phyloP scores from a whole-genome alignment of 1,139 yeast genomes.

The Yamadazyma taylorii region DNA sequence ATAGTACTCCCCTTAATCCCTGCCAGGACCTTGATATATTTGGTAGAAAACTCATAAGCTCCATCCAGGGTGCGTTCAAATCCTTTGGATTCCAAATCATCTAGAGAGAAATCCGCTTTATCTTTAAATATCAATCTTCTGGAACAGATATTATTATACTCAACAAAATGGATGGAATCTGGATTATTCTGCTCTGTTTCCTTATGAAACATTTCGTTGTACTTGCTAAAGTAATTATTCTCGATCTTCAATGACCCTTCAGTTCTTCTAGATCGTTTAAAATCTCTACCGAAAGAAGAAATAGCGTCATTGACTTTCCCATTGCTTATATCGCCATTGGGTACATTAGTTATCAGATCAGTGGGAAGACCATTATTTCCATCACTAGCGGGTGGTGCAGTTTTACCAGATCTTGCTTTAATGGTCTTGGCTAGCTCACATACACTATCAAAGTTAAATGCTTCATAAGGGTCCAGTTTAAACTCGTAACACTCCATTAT shows the following conservation, averaged over 20 bases:
- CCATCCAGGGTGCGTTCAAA: neutral
- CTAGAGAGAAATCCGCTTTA: neutral
- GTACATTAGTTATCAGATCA: no score
- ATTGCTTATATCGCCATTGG: no score
- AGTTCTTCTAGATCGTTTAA: slow-evolving; percentile 1
- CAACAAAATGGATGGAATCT: slow-evolving; percentile 12
- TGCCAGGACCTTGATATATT: slow-evolving; percentile 6
- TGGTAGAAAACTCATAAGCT: slow-evolving; percentile 1
- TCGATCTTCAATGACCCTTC: slow-evolving; percentile 10
- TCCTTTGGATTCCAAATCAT: neutral
- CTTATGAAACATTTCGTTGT: slow-evolving; percentile 13
- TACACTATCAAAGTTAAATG: no score
- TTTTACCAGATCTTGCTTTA: slow-evolving; percentile 2
- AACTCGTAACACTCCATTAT: no score
- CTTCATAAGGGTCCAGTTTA: no score
- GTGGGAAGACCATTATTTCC: no score
- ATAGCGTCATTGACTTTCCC: no score
- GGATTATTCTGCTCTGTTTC: slow-evolving; percentile 10
- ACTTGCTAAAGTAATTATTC: slow-evolving; percentile 7
- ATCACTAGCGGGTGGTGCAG: no score
- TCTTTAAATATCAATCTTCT: slow-evolving; percentile 7
- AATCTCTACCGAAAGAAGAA: no score
- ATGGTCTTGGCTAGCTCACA: neutral
- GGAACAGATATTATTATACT: slow-evolving; percentile 12
- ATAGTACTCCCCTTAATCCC: slow-evolving; percentile 6